A percentile compares a stretch with the other conserved stretches of the same genome.
phyloP scores from a whole-genome alignment of 257 asterid genomes.

The Nicotiana noctiflora region DNA sequence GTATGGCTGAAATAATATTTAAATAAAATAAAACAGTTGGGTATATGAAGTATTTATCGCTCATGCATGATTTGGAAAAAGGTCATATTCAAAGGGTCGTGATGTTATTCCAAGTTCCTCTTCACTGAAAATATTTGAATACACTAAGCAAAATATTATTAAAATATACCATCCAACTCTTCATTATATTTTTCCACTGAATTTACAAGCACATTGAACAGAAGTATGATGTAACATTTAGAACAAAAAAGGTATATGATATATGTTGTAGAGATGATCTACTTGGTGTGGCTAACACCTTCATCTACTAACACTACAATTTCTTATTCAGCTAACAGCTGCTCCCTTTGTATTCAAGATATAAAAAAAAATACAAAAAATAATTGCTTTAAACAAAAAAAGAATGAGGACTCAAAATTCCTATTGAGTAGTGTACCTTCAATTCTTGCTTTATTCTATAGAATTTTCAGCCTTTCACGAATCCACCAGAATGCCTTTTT shows the following conservation, averaged over 20 bases:
- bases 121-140: too few species aligned
- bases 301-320: not conserved
- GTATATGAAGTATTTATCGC: too few species aligned
- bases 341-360: not conserved
- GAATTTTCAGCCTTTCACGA: not conserved
- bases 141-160: too few species aligned
- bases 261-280: too few species aligned
- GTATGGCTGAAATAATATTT: not conserved
- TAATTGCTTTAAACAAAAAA: not conserved
- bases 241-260: not conserved
- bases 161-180: too few species aligned
- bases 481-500: not conserved
- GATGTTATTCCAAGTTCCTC: too few species aligned
- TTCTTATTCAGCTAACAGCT: not conserved
- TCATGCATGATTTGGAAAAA: too few species aligned
- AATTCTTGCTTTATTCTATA: not conserved
- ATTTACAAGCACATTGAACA: not conserved
- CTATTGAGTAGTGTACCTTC: not conserved
- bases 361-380: not conserved
- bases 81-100: too few species aligned
- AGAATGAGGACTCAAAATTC: not conserved
- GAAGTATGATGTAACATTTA: not conserved
- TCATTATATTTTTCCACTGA: not conserved
- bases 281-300: too few species aligned
- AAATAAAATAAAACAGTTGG: too few species aligned